A percentile compares a stretch with the other conserved stretches of the same genome.
These are phyloP conservation scores for Colletotrichum camelliae DNA, from an alignment of 2,329 filamentous ascomycete species.

Conservation along the genomic window DNA sequence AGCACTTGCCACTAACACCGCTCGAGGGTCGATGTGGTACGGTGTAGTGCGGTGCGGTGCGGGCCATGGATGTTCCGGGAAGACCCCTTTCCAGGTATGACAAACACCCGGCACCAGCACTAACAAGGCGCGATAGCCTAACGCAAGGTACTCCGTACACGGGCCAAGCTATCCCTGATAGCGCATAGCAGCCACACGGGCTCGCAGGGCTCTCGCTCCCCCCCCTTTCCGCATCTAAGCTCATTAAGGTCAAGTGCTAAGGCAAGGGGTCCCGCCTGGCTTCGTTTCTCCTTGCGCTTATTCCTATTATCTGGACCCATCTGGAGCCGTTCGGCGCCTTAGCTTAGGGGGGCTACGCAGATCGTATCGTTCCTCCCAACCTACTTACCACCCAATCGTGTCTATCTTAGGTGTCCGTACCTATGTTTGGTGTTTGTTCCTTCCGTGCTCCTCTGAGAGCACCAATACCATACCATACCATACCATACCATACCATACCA, in stretches of 20 bases:
- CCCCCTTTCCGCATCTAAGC: not conserved
- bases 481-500: not conserved
- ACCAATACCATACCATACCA: not conserved
- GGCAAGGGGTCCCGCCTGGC: not conserved
- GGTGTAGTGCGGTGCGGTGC: not conserved
- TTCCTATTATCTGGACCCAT: conserved; percentile 5
- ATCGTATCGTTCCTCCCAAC: conserved; percentile 1
- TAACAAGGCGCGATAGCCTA: not conserved
- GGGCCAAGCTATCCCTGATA: not conserved
- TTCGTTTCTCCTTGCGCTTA: conserved; percentile 10
- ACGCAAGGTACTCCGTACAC: not conserved
- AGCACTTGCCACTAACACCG: not conserved
- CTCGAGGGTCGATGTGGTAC: not conserved
- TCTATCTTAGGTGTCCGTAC: not conserved
- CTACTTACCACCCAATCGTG: not conserved
- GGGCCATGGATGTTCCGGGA: conserved; percentile 11
- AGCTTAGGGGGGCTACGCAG: not conserved
- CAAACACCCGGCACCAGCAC: not conserved
- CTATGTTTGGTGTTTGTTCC: not conserved
- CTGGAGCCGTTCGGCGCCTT: not conserved
- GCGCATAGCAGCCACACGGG: not conserved
- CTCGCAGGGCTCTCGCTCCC: not conserved
- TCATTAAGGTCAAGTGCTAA: not conserved
- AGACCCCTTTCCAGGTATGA: not conserved
- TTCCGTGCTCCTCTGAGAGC: not conserved